Evolutionary conservation across 495 filamentous ascomycete genomes (phyloP).

Genomic region (Pyronema omphalodes): DNA sequence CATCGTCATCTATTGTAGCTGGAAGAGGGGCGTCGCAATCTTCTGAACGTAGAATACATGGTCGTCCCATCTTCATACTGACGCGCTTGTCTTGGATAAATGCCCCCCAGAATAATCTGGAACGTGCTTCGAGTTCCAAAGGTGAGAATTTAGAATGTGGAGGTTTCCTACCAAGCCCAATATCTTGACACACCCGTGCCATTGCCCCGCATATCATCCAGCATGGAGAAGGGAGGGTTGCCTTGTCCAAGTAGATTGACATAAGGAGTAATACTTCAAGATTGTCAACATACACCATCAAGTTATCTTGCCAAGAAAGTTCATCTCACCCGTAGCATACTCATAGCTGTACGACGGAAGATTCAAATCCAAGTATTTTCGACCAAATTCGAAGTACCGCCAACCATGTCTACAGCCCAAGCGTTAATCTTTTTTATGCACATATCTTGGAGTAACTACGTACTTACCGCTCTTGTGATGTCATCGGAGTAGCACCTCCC

Average conservation of each 20-base stretch:
- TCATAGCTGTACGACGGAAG: conserved; percentile 20
- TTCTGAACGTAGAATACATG: conserved; percentile 20
- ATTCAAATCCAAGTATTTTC: conserved; percentile 20
- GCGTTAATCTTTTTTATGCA: neutral
- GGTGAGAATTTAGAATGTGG: conserved; percentile 10
- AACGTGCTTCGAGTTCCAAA: conserved; percentile 16
- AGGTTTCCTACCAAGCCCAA: conserved; percentile 18
- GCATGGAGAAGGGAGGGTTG: conserved; percentile 23
- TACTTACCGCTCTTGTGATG: conserved; percentile 17
- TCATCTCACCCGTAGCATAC: conserved; percentile 16
- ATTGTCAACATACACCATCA: neutral
- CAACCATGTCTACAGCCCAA: conserved; percentile 17
- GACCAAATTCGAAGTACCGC: conserved; percentile 23
- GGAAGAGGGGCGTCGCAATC: conserved; percentile 21
- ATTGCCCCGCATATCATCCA: conserved; percentile 25
- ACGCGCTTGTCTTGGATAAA: conserved; percentile 24
- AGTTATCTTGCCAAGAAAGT: neutral
- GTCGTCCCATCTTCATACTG: conserved; percentile 21
- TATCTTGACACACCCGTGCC: conserved; percentile 23
- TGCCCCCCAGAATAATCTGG: conserved; percentile 22
- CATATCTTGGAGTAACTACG: neutral
- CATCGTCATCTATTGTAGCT: conserved; percentile 1
- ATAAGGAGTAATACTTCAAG: conserved; percentile 21
- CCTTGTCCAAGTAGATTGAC: conserved; percentile 24
- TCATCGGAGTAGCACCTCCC: conserved; percentile 11